These are phyloP conservation scores for Microascus cirrosus DNA, from an alignment of 2,329 filamentous ascomycete species.

Conservation along the genomic window DNA sequence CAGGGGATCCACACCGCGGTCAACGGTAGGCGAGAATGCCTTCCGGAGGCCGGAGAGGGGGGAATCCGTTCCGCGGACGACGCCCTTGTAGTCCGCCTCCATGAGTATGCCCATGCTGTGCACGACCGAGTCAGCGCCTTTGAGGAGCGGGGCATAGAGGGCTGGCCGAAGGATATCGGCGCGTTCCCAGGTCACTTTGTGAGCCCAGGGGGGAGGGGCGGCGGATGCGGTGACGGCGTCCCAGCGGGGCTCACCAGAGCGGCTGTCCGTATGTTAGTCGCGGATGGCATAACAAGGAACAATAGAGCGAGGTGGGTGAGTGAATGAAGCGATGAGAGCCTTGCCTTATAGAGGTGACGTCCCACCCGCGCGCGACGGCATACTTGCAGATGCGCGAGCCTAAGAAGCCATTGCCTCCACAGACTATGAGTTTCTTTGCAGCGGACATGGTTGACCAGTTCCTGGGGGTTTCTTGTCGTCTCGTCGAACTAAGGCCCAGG, in stretches of 20 bases:
- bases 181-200: slow-evolving; percentile 73
- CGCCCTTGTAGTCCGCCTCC: slow-evolving; percentile 95
- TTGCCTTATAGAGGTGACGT: slow-evolving; percentile 86
- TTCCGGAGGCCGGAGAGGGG: slow-evolving; percentile 67
- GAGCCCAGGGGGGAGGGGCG: slow-evolving; percentile 67
- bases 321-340: slow-evolving; percentile 2
- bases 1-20: slow-evolving; percentile 58
- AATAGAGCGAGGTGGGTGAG: background rate
- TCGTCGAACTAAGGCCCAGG: background rate
- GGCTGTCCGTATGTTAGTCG: slow-evolving; percentile 37
- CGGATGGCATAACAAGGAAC: background rate
- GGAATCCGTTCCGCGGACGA: slow-evolving; percentile 73
- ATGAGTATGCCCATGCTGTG: slow-evolving; percentile 94
- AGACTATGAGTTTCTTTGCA: slow-evolving; percentile 76
- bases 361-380: slow-evolving; percentile 76
- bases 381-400: slow-evolving; percentile 84
- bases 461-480: background rate
- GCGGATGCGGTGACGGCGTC: slow-evolving; percentile 60
- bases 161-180: slow-evolving; percentile 77
- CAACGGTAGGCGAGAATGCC: slow-evolving; percentile 61
- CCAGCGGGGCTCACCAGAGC: slow-evolving; percentile 85
- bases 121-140: slow-evolving; percentile 72
- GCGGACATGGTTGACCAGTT: slow-evolving; percentile 31
- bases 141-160: slow-evolving; percentile 67
- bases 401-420: slow-evolving; percentile 87